Evolutionary conservation across 1,284 basidiomycete species (phyloP), one percentile per base, ranked within the genome.

Genomic region (Flammula alnicola): DNA sequence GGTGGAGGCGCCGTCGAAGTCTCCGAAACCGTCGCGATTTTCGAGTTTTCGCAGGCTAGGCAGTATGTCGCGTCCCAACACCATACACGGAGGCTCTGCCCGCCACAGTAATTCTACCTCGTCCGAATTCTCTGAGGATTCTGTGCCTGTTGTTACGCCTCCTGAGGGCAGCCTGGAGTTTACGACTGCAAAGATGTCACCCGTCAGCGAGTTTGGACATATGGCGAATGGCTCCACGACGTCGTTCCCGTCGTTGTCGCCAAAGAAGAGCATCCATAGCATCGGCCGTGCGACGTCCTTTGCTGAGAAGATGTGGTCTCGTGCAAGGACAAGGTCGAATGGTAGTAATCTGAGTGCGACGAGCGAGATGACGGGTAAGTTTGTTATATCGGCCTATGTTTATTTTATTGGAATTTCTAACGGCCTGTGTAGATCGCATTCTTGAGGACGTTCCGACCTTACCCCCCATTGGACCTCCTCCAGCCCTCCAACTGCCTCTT

Each of bases 121-220:
- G 1, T 81, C 80, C 0, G 80, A 81, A 47, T 55, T 79, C 36
- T 82, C 79, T 2, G 80, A 82, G 52, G 80, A 83, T 57, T 81
- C 77, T 35, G 67, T 70, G 25, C 66, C 72, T 19, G 69, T 79
- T 10, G 63, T 69, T 4, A 81, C 79, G 4, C 78, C 79, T 14
- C 71, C 78, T 11, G 77, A 78, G 19, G 59, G 60, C 23, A 54
- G 51, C 12, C 16, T 61, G 17, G 64, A 69, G 31, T 65, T 68
- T 41, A 59, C 57, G 11, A 4, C 14, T 31, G 49, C 49, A 17
- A 59, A 50, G 25, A 51, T 29, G 25, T 31, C 55, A 20, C 41
- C 44, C 23, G 55, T 55, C 12, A 56, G 54, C 17, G 63, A 59
- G 14, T 59, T 58, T 50, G 59, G 52, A 20, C 48, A 52, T 14